These are phyloP conservation scores for Brassica hybrid DNA, from an alignment of 441 rosid genomes.

Conservation along the genomic window DNA sequence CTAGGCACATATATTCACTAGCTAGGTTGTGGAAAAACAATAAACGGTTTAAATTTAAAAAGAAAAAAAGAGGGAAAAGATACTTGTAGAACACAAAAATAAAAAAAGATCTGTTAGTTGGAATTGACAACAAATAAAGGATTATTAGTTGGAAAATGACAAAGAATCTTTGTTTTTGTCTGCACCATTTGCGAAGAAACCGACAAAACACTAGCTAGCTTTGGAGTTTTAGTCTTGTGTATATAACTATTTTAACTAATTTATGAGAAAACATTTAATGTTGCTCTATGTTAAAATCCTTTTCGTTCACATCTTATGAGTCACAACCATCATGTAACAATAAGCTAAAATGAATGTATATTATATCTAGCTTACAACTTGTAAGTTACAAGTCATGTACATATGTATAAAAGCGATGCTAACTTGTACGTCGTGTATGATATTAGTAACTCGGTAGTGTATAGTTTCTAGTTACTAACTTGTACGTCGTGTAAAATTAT, in stretches of 20 bases:
- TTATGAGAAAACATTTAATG: not conserved
- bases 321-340: no score
- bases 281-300: not conserved
- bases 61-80: not conserved
- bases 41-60: not conserved
- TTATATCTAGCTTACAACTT: no score
- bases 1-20: constrained; percentile 32
- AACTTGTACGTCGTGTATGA: no score
- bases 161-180: constrained; percentile 35
- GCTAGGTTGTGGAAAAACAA: constrained; percentile 26
- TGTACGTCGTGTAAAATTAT: not conserved
- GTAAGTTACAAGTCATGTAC: no score
- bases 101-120: constrained; percentile 7
- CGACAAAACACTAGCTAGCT: constrained; percentile 21
- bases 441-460: not conserved
- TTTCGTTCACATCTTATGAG: not conserved
- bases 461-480: not conserved
- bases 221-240: constrained; percentile 1
- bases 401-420: no score
- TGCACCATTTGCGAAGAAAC: constrained; percentile 30
- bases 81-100: not conserved
- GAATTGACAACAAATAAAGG: not conserved
- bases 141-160: constrained; percentile 15
- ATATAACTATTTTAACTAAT: constrained; percentile 9
- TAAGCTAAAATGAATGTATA: no score